phyloP scores from a whole-genome alignment of 1,284 basidiomycete genomes.

The Ustilago vetiveriae region DNA sequence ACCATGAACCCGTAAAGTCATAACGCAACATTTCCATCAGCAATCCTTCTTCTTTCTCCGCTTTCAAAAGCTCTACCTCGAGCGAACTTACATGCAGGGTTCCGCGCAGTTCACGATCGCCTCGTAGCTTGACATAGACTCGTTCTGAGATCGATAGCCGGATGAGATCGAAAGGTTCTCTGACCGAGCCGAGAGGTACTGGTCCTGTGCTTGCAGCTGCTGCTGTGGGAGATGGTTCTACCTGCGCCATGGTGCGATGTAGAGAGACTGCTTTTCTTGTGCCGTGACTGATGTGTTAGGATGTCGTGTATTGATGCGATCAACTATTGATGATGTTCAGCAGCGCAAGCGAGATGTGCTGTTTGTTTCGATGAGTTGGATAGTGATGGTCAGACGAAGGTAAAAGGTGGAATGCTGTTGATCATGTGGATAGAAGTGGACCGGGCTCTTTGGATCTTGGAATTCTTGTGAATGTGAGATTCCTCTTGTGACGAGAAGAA shows the following conservation, averaged over 20 bases:
- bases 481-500: no score
- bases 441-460: constrained; percentile 16
- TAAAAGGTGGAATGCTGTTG: no score
- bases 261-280: no score
- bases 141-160: constrained; percentile 93
- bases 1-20: not conserved
- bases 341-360: no score
- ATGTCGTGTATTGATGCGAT: no score
- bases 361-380: no score
- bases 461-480: no score
- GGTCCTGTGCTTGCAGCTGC: constrained; percentile 12
- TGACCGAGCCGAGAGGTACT: constrained; percentile 69
- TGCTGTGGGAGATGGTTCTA: constrained; percentile 27
- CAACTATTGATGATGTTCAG: no score
- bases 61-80: no score
- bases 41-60: not conserved
- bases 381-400: not conserved
- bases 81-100: constrained; percentile 77
- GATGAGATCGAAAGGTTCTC: constrained; percentile 98
- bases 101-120: constrained; percentile 90
- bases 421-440: constrained; percentile 12
- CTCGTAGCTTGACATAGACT: constrained; percentile 93
- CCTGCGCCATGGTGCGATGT: constrained; percentile 29
- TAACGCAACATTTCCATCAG: not conserved
- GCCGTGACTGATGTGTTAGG: not conserved